Conservation (phyloP, 2,329 filamentous ascomycete genomes). For the Paecilomyces formosus region DNA sequence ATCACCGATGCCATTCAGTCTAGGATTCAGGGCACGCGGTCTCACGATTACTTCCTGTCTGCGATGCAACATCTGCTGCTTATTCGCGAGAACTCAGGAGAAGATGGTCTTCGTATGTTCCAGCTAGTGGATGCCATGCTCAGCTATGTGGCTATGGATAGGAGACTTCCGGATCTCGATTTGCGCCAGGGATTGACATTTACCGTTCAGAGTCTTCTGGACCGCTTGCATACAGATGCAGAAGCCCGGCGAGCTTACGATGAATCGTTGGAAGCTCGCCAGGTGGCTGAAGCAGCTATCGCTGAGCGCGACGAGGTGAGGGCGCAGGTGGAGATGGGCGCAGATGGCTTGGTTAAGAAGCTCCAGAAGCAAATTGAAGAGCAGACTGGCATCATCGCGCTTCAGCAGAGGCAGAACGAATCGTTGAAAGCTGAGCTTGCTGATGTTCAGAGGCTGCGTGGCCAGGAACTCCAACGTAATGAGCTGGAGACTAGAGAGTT, state of each 20-base stretch:
- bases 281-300: slow-evolving; percentile 92
- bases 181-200: slow-evolving; percentile 97
- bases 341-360: slow-evolving; percentile 87
- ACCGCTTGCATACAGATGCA: slow-evolving; percentile 93
- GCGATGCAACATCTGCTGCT: slow-evolving; percentile 91
- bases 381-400: slow-evolving; percentile 81
- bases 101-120: slow-evolving; percentile 91
- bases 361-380: slow-evolving; percentile 91
- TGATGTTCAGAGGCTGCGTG: slow-evolving; percentile 74
- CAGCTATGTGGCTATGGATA: slow-evolving; percentile 97
- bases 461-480: slow-evolving; percentile 87
- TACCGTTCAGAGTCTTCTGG: slow-evolving; percentile 87
- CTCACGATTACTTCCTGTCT: slow-evolving; percentile 92
- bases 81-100: slow-evolving; percentile 82
- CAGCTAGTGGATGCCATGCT: slow-evolving; percentile 98
- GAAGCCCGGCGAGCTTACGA: slow-evolving; percentile 89
- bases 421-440: slow-evolving; percentile 83
- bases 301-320: slow-evolving; percentile 94
- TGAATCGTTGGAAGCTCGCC: slow-evolving; percentile 80
- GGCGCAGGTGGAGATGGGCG: slow-evolving; percentile 79
- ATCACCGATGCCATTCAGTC: slow-evolving; percentile 90
- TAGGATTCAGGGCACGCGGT: slow-evolving; percentile 72
- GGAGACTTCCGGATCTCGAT: slow-evolving; percentile 90
- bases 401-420: slow-evolving; percentile 79
- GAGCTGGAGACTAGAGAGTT: slow-evolving; percentile 93